These are phyloP conservation scores for Glaciozyma martinii DNA, from an alignment of 768 basidiomycete genomes.

Conservation along the genomic window DNA sequence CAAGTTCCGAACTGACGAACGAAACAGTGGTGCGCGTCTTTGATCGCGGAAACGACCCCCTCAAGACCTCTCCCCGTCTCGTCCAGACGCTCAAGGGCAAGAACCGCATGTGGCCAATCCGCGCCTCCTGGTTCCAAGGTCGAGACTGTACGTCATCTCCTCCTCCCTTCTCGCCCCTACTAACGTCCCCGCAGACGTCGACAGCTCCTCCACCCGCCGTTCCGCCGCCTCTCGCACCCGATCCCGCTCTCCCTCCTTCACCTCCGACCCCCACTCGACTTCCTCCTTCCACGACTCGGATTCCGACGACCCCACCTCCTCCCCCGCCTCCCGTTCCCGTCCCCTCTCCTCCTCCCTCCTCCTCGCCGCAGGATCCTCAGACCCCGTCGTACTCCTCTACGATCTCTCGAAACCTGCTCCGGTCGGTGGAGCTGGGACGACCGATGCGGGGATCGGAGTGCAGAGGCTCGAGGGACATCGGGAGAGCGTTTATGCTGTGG, in stretches of 20 bases:
- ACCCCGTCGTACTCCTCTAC: constrained; percentile 2
- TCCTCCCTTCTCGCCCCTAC: not conserved
- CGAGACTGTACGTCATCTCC: not conserved
- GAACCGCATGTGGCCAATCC: constrained; percentile 11
- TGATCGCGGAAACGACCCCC: constrained; percentile 4
- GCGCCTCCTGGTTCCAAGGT: constrained; percentile 2
- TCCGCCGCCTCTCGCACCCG: not conserved
- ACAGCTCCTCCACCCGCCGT: not conserved
- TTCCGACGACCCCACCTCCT: not conserved
- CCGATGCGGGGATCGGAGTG: not conserved
- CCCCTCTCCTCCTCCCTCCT: not conserved
- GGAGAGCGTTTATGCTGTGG: constrained; percentile 5
- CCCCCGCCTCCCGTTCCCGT: not conserved
- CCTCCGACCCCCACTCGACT: not conserved
- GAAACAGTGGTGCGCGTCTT: not conserved
- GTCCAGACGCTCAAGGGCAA: constrained; percentile 10
- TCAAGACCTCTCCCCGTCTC: not conserved
- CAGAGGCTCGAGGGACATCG: constrained; percentile 11
- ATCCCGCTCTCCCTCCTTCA: not conserved
- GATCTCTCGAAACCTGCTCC: not conserved
- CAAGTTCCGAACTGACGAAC: not conserved
- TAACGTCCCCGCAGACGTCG: not conserved
- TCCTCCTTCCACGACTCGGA: not conserved
- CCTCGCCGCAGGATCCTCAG: constrained; percentile 1
- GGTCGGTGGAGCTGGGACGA: not conserved